Evolutionary conservation across 2,329 filamentous ascomycete species (phyloP).

Genomic region (Didymella pinodella): DNA sequence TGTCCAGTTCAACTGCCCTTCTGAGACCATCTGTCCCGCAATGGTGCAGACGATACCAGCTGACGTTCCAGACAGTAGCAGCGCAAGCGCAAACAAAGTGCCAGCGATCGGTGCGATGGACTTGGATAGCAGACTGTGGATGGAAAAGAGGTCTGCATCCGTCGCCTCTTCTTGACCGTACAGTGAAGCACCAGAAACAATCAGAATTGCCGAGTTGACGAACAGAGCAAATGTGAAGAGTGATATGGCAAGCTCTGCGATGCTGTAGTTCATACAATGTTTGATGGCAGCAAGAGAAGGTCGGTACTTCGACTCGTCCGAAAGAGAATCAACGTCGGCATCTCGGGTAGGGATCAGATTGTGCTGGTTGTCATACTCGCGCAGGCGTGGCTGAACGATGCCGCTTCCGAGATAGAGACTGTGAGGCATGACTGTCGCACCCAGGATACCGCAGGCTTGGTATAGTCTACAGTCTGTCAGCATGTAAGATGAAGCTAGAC

Average conservation of each 20-base stretch:
- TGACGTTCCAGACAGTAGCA: slow-evolving; percentile 80
- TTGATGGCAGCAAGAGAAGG: slow-evolving; percentile 77
- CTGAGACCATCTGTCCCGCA: slow-evolving; percentile 86
- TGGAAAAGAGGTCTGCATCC: slow-evolving; percentile 81
- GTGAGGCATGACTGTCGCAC: slow-evolving; percentile 74
- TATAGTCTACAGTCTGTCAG: slow-evolving; percentile 55
- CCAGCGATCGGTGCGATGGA: slow-evolving; percentile 79
- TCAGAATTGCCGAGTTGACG: slow-evolving; percentile 82
- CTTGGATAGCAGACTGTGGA: slow-evolving; percentile 73
- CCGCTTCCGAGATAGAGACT: slow-evolving; percentile 65
- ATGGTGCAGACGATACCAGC: slow-evolving; percentile 91
- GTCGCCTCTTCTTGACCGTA: slow-evolving; percentile 66
- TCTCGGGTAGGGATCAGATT: slow-evolving; percentile 10
- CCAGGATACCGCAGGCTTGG: slow-evolving; percentile 76
- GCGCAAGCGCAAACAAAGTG: slow-evolving; percentile 81
- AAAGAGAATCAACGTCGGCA: slow-evolving; percentile 28
- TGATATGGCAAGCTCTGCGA: slow-evolving; percentile 72
- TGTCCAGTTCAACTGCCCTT: slow-evolving; percentile 80
- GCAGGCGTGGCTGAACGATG: slow-evolving; percentile 61
- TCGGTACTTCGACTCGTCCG: slow-evolving; percentile 65
- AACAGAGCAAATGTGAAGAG: slow-evolving; percentile 86
- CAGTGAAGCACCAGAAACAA: slow-evolving; percentile 80
- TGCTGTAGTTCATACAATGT: slow-evolving; percentile 76
- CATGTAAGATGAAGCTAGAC: neutral
- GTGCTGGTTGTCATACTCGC: slow-evolving; percentile 43